Evolutionary conservation across 441 rosid species (phyloP).

Genomic region (Melastoma candidum): DNA sequence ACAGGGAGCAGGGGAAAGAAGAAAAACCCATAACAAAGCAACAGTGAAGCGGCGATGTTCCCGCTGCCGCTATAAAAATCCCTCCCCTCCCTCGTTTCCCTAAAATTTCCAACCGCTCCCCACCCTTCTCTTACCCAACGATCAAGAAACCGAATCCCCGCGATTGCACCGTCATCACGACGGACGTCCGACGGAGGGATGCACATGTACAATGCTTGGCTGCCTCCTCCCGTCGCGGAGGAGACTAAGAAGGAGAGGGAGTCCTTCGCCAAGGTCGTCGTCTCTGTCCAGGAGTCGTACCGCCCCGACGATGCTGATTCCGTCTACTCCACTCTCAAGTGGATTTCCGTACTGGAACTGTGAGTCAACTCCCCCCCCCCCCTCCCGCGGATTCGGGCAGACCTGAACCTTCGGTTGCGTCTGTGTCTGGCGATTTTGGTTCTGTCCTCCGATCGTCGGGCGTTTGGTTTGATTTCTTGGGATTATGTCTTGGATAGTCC

Average conservation of each 20-base stretch:
- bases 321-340: conserved; percentile 78
- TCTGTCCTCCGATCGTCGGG: no score
- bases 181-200: conserved; percentile 19
- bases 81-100: no score
- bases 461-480: no score
- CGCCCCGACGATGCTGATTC: conserved; percentile 82
- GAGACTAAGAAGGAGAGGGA: conserved; percentile 71
- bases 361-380: conserved; percentile 21
- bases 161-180: conserved; percentile 1
- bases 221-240: conserved; percentile 91
- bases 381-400: neutral
- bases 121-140: no score
- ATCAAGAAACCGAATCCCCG: neutral
- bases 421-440: no score
- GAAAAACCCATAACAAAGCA: neutral
- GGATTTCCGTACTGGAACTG: conserved; percentile 94
- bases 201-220: conserved; percentile 97
- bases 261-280: conserved; percentile 63
- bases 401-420: no score
- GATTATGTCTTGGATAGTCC: no score
- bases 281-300: conserved; percentile 48
- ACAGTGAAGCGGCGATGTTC: no score
- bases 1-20: neutral
- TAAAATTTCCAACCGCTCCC: no score
- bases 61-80: no score